Conservation (phyloP, 495 filamentous ascomycete species). For the Collariella sp. region DNA sequence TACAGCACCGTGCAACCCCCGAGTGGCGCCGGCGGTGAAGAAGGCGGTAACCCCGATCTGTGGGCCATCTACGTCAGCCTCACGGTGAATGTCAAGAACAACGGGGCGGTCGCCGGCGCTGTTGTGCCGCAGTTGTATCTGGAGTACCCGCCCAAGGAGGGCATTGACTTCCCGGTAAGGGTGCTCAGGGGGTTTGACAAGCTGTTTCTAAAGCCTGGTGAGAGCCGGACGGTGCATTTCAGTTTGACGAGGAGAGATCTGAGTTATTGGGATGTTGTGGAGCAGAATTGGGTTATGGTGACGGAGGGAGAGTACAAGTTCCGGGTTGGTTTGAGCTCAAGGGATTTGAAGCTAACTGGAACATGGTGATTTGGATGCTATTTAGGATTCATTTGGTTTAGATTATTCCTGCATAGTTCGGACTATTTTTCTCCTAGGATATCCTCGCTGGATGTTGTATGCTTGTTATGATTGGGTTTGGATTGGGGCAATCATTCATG, state of each 20-base stretch:
- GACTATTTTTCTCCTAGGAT: too few relatives aligned
- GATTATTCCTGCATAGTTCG: background rate
- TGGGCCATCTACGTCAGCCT: slow-evolving; percentile 60
- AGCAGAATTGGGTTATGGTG: slow-evolving; percentile 78
- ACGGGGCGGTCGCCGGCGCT: slow-evolving; percentile 53
- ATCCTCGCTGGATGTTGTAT: too few relatives aligned
- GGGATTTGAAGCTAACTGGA: slow-evolving; percentile 26
- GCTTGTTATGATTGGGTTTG: too few relatives aligned
- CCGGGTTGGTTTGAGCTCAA: slow-evolving; percentile 37
- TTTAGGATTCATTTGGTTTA: background rate
- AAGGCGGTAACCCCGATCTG: slow-evolving; percentile 79
- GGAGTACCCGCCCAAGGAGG: slow-evolving; percentile 51
- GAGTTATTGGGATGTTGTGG: slow-evolving; percentile 68
- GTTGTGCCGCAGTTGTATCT: slow-evolving; percentile 82
- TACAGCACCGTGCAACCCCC: slow-evolving; percentile 48
- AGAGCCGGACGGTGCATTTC: slow-evolving; percentile 55
- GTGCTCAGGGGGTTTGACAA: slow-evolving; percentile 82
- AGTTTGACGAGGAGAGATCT: slow-evolving; percentile 66
- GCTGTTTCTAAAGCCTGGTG: slow-evolving; percentile 48
- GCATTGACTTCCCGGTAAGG: slow-evolving; percentile 63
- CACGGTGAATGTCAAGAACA: slow-evolving; percentile 61
- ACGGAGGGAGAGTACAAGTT: slow-evolving; percentile 39
- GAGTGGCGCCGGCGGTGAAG: slow-evolving; percentile 67
- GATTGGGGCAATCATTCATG: too few relatives aligned
- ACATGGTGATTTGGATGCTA: slow-evolving; percentile 24